Conservation (phyloP, 495 filamentous ascomycete species). For the Lindgomyces ingoldianus region DNA sequence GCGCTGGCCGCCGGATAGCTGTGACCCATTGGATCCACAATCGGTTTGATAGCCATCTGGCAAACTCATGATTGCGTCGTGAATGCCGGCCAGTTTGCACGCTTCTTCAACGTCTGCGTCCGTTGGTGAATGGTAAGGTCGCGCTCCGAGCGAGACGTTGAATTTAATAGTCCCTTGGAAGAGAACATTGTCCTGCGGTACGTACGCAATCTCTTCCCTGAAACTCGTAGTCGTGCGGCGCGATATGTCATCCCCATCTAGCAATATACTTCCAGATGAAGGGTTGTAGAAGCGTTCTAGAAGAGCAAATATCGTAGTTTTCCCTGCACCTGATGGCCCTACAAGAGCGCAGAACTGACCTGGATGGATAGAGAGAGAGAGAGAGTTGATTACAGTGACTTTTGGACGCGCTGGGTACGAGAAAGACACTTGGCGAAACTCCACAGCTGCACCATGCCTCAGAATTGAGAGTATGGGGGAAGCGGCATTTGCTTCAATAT, state of each 20-base stretch:
- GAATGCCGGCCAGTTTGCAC: constrained; percentile 36
- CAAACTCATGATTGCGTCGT: constrained; percentile 21
- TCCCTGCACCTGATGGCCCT: constrained; percentile 61
- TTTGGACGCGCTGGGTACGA: constrained; percentile 55
- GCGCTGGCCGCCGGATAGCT: constrained; percentile 30
- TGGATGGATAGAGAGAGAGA: constrained; percentile 48
- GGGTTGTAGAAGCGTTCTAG: constrained; percentile 55
- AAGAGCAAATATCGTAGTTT: constrained; percentile 53
- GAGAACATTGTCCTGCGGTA: constrained; percentile 31
- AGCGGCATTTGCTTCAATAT: constrained; percentile 76
- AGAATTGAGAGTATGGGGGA: background rate
- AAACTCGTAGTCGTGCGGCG: constrained; percentile 38
- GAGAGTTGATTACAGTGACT: constrained; percentile 45
- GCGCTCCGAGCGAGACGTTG: constrained; percentile 39
- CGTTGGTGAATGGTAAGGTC: constrained; percentile 38
- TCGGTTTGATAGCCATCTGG: constrained; percentile 44
- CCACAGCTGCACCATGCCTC: constrained; percentile 42
- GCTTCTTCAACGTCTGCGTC: constrained; percentile 31
- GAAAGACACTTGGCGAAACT: constrained; percentile 58
- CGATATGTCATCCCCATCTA: constrained; percentile 27
- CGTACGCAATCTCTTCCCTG: constrained; percentile 27
- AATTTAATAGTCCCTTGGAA: constrained; percentile 31
- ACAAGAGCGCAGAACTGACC: constrained; percentile 60
- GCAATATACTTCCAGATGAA: constrained; percentile 9
- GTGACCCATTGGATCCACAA: constrained; percentile 17